A percentile compares a stretch with the other conserved stretches of the same genome.
These are phyloP conservation scores for Aspergillus puulaauensis DNA, from an alignment of 2,329 filamentous ascomycete genomes.

Conservation along the genomic window DNA sequence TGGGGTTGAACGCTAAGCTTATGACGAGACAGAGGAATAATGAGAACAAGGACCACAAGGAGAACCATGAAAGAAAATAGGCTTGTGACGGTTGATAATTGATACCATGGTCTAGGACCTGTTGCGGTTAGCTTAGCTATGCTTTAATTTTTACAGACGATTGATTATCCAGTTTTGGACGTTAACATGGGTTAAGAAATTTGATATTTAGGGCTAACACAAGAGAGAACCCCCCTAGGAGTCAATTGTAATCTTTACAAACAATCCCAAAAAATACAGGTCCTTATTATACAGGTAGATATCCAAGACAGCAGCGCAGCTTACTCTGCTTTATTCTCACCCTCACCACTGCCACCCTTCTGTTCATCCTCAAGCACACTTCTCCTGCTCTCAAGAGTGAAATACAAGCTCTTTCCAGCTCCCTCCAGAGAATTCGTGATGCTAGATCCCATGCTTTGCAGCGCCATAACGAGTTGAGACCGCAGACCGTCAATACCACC, in stretches of 20 bases:
- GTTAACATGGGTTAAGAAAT: background rate
- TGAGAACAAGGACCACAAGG: background rate
- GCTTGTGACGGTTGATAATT: background rate
- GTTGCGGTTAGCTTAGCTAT: background rate
- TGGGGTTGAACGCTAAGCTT: constrained; percentile 81
- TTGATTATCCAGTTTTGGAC: background rate
- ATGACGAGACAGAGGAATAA: constrained; percentile 31
- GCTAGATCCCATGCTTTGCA: constrained; percentile 76
- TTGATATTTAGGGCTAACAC: background rate
- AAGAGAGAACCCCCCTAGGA: constrained; percentile 11
- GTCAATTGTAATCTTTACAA: constrained; percentile 17
- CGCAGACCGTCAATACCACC: constrained; percentile 79
- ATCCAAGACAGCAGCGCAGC: constrained; percentile 7
- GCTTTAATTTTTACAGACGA: background rate
- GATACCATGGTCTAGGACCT: background rate
- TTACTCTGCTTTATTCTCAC: constrained; percentile 35
- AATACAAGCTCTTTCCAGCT: constrained; percentile 76
- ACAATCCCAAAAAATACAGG: constrained; percentile 24
- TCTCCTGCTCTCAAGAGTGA: constrained; percentile 81
- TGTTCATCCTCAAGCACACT: constrained; percentile 75
- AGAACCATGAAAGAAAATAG: background rate
- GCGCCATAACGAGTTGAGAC: constrained; percentile 74
- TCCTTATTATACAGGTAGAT: constrained; percentile 38
- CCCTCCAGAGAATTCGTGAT: constrained; percentile 78
- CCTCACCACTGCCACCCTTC: constrained; percentile 31